phyloP scores from a whole-genome alignment of 371 early-diverging fungal genomes.

The Mortierella sp. region DNA sequence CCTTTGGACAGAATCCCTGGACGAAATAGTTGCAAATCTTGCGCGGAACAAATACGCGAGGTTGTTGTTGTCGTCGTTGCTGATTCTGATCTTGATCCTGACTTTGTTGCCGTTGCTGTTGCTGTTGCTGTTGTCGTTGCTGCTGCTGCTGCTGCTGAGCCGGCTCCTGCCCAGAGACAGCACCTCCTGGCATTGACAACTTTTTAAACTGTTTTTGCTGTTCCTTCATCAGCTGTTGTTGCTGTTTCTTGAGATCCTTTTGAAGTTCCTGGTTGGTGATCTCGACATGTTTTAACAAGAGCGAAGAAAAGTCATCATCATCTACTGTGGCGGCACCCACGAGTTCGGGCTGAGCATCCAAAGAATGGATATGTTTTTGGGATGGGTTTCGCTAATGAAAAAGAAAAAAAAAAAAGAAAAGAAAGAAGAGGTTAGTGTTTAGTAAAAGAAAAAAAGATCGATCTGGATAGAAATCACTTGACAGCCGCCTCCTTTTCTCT shows the following conservation, averaged over 20 bases:
- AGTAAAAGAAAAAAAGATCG: background rate
- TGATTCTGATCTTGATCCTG: background rate
- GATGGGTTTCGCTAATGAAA: background rate
- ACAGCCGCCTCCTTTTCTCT: too few relatives aligned
- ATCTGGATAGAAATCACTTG: too few relatives aligned
- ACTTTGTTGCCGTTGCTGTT: constrained; percentile 1
- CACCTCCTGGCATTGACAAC: background rate
- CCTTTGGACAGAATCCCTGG: background rate
- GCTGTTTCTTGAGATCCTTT: constrained; percentile 32
- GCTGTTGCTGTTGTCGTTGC: constrained; percentile 5
- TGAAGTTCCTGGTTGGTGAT: constrained; percentile 35
- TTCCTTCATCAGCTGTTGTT: constrained; percentile 19
- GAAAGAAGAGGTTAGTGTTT: background rate
- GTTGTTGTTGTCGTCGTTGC: background rate
- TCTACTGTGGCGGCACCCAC: constrained; percentile 18
- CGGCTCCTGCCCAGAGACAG: background rate
- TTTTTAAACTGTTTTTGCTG: constrained; percentile 27
- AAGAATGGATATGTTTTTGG: background rate
- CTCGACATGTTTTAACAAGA: constrained; percentile 38
- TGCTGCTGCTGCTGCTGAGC: background rate
- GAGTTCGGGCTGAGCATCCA: constrained; percentile 35
- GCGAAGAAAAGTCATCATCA: constrained; percentile 36
- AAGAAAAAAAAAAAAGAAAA: background rate
- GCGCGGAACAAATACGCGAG: constrained; percentile 30
- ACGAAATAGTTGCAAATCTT: constrained; percentile 7